Percentiles rank a stretch among this genome's conserved stretches.
Conservation (phyloP, 352 stramenopile species). For the Phytophthora ohioensis region DNA sequence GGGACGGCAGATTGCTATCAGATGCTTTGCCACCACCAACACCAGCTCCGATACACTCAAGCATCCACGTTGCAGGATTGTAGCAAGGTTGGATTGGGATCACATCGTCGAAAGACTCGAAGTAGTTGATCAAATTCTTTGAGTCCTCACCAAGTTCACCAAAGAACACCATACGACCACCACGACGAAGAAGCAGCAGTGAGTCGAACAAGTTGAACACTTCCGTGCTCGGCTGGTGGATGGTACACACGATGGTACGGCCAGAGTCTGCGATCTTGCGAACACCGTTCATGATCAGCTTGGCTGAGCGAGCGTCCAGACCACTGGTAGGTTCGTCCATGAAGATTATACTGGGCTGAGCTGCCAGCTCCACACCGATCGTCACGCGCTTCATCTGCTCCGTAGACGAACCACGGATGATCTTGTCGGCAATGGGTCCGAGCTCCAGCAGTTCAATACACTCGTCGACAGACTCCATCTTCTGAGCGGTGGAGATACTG, state of each 20-base stretch:
- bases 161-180: conserved; percentile 38
- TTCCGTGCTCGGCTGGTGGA: conserved; percentile 32
- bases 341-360: conserved; percentile 71
- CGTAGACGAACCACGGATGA: conserved; percentile 48
- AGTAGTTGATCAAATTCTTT: conserved; percentile 65
- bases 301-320: conserved; percentile 26
- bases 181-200: conserved; percentile 31
- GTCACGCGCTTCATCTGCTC: conserved; percentile 61
- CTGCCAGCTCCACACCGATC: conserved; percentile 70
- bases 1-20: conserved; percentile 15
- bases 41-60: conserved; percentile 26
- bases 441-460: conserved; percentile 45
- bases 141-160: conserved; percentile 54
- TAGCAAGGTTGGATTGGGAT: too few relatives aligned
- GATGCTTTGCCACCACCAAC: conserved; percentile 30
- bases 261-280: conserved; percentile 31
- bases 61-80: conserved; percentile 46
- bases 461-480: conserved; percentile 45
- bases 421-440: conserved; percentile 35
- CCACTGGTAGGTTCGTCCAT: conserved; percentile 34
- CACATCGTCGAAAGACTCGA: conserved; percentile 60
- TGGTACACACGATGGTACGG: conserved; percentile 22
- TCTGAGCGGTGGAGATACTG: conserved; percentile 38
- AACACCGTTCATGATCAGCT: conserved; percentile 33
- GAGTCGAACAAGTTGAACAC: conserved; percentile 38